Percentiles rank a stretch among this genome's conserved stretches.
Conservation (phyloP, 75 land plant species). For the Gnetum montanum region DNA sequence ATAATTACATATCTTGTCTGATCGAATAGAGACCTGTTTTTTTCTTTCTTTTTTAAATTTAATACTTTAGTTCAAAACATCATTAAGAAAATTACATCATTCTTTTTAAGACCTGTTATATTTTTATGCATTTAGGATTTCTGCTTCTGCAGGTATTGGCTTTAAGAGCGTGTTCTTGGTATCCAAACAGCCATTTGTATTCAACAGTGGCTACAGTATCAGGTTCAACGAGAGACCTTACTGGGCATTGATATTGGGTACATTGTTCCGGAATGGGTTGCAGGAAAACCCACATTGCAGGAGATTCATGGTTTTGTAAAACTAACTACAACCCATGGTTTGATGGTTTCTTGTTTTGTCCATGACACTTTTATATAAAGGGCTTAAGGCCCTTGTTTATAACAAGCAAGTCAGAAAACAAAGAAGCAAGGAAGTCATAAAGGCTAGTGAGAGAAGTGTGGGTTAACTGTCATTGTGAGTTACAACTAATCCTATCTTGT, state of each 20-base stretch:
- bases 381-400: no score
- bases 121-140: conserved; percentile 28
- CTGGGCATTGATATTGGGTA: conserved; percentile 25
- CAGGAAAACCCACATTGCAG: conserved; percentile 26
- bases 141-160: no score
- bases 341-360: no score
- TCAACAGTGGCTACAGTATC: conserved; percentile 57
- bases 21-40: conserved; percentile 13
- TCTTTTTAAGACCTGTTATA: no score
- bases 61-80: neutral
- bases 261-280: conserved; percentile 61
- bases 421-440: no score
- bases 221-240: conserved; percentile 39
- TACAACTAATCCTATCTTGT: no score
- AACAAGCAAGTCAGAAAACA: no score
- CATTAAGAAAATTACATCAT: no score
- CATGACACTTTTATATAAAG: no score
- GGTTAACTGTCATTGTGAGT: no score
- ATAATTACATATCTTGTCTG: no score
- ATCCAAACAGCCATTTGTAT: conserved; percentile 37
- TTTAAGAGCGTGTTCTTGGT: conserved; percentile 61
- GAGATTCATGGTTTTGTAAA: conserved; percentile 18
- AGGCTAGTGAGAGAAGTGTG: no score
- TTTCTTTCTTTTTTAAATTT: neutral
- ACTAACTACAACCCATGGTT: conserved; percentile 26